Conservation (phyloP, 768 basidiomycete species). For the Panellus pusillus region DNA sequence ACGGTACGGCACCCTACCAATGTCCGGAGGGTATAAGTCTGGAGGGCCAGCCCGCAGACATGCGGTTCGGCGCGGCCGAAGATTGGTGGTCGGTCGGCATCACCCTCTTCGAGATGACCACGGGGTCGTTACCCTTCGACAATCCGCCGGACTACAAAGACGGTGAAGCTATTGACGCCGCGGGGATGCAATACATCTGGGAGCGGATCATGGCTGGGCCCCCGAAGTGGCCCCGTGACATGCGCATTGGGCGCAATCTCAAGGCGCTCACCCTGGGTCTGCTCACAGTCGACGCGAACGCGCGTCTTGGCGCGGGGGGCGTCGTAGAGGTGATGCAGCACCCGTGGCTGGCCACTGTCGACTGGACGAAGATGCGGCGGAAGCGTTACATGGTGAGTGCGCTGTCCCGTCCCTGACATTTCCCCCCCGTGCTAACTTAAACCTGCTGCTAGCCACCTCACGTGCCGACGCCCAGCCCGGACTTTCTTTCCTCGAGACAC, state of each 20-base stretch:
- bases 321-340: slow-evolving; percentile 39
- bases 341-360: slow-evolving; percentile 45
- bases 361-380: slow-evolving; percentile 47
- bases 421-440: slow-evolving; percentile 5
- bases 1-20: slow-evolving; percentile 50
- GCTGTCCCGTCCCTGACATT: neutral
- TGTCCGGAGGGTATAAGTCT: slow-evolving; percentile 46
- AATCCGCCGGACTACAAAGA: slow-evolving; percentile 1
- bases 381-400: slow-evolving; percentile 49
- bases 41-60: slow-evolving; percentile 11
- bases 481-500: neutral
- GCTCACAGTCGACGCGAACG: slow-evolving; percentile 33
- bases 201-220: slow-evolving; percentile 28
- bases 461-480: slow-evolving; percentile 23
- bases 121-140: slow-evolving; percentile 33
- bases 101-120: slow-evolving; percentile 54
- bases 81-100: slow-evolving; percentile 61
- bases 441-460: slow-evolving; percentile 44
- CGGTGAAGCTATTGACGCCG: slow-evolving; percentile 17
- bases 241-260: slow-evolving; percentile 39
- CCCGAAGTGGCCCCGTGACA: slow-evolving; percentile 39
- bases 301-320: slow-evolving; percentile 41
- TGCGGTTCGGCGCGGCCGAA: slow-evolving; percentile 28
- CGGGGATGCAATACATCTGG: slow-evolving; percentile 21
- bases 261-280: slow-evolving; percentile 44